These are phyloP conservation scores for Phytophthora sp. DNA, from an alignment of 352 stramenopile species.

Conservation along the genomic window DNA sequence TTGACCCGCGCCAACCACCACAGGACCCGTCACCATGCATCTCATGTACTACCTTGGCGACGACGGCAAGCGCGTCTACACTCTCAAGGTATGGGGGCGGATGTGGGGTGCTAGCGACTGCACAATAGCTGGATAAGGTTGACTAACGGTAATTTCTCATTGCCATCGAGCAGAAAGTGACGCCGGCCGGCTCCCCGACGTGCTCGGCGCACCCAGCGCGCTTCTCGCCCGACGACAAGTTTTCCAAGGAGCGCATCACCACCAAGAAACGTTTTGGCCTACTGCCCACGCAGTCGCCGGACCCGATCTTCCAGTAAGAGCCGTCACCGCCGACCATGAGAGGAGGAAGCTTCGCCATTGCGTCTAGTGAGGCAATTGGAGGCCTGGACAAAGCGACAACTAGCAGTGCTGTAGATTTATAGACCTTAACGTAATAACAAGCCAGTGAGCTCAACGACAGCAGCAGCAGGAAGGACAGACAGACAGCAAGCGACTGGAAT, in stretches of 20 bases:
- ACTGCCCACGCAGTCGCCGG: conserved; percentile 94
- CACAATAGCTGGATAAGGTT: background rate
- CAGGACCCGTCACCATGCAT: conserved; percentile 90
- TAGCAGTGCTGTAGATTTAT: conserved; percentile 42
- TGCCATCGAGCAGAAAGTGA: conserved; percentile 89
- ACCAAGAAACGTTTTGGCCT: conserved; percentile 99
- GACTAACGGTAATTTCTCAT: conserved; percentile 7
- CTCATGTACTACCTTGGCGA: conserved; percentile 99
- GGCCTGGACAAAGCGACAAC: conserved; percentile 3
- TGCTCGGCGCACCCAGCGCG: conserved; percentile 96
- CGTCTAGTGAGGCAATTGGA: background rate
- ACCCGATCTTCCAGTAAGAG: conserved; percentile 83
- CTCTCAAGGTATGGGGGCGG: conserved; percentile 97
- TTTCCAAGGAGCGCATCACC: conserved; percentile 97
- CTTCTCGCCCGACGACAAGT: conserved; percentile 99
- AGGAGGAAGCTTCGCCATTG: background rate
- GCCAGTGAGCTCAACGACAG: conserved; percentile 23
- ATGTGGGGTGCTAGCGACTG: background rate
- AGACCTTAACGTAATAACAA: conserved; percentile 43
- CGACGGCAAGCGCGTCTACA: conserved; percentile 98
- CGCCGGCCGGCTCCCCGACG: conserved; percentile 92
- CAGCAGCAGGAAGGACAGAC: too few relatives aligned
- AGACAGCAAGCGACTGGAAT: background rate
- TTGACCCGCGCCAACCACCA: conserved; percentile 18
- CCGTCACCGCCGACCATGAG: background rate